Base-by-base conservation (phyloP, 164 flowering plant species). In the Vitis riparia region DNA sequence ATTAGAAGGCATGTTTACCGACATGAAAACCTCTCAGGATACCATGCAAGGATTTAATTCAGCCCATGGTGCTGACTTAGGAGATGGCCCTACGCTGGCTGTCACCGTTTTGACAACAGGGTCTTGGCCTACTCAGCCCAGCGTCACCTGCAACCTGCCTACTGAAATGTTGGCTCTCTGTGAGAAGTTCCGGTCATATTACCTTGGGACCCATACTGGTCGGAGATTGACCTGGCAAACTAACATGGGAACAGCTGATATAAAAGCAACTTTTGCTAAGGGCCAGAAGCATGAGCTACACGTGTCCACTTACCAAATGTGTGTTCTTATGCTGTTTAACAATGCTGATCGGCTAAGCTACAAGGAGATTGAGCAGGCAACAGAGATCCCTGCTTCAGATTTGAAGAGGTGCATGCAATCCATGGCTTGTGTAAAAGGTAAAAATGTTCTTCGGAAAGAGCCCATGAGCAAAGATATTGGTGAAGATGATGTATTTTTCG, bases 391-490 rank as follows among this genome's bases (percentile, higher is more conserved):
- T 29, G 73, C 82, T 29, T 11, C 78, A 61, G 87, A 83, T 58
- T 68, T 83, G 75, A 81, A 79, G 71, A 70, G 87, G 70, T 83
- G 87, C 70, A 55, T 83, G 75, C 87, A 83, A 57, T 83, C 87
- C 16, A 10, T 83, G 74, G 87, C 87, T 0, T 80, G 82, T 65
- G 84, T 81, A 47, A 82, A 79, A 66, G 85, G 97, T 10, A 91
- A 86, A 75, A 91, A 91, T 74, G 90, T 92, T 32, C 89, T 94
- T 23, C 67, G 87, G 59, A 94, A 94, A 76, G 98, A 91, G 63
- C 98, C 98, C 9, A 92, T 92, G 97, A 91, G 98, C 78, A 91
- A 87, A 76, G 98, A 94, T 71, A 88, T 92, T 48, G 89, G 78
- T n/a, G 97, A 91, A 75, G 90, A 87, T 53, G 98, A 94, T 78